Evolutionary conservation across 2,329 filamentous ascomycete species (phyloP).

Genomic region (Venturia pyrina): DNA sequence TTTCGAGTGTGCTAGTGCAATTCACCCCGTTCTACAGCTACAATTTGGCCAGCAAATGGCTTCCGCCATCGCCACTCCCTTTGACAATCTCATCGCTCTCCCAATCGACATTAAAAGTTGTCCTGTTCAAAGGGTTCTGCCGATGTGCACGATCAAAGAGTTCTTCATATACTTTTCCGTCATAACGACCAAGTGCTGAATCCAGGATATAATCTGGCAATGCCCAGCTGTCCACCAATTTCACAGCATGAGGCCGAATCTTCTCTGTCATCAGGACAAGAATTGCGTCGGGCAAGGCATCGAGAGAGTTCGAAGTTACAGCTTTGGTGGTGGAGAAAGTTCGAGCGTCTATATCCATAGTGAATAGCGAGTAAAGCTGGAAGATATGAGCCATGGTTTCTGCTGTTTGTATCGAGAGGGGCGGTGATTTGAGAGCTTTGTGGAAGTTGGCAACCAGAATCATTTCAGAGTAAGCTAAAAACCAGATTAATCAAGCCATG

Average conservation of each 20-base stretch:
- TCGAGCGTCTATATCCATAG: conserved; percentile 34
- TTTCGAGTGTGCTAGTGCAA: background rate
- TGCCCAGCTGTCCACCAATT: conserved; percentile 42
- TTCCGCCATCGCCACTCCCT: conserved; percentile 31
- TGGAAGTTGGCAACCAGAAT: conserved; percentile 40
- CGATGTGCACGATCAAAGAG: conserved; percentile 42
- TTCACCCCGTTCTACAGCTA: background rate
- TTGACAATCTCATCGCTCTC: conserved; percentile 39
- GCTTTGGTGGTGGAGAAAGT: conserved; percentile 37
- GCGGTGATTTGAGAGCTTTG: conserved; percentile 24
- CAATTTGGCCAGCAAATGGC: conserved; percentile 16
- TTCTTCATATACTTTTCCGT: conserved; percentile 45
- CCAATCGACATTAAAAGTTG: conserved; percentile 42
- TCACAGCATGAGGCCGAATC: conserved; percentile 41
- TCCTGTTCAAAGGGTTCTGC: conserved; percentile 40
- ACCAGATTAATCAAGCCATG: background rate
- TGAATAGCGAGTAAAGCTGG: conserved; percentile 38
- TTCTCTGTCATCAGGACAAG: conserved; percentile 35
- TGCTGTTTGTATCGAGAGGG: conserved; percentile 21
- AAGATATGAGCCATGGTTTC: conserved; percentile 33
- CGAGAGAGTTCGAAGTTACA: conserved; percentile 31
- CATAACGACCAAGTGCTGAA: conserved; percentile 40
- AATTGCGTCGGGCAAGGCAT: conserved; percentile 30
- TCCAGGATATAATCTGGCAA: conserved; percentile 44
- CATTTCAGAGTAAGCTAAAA: conserved; percentile 36